Evolutionary conservation across 805 yeast species (phyloP).

Genomic region (Yarrowia yakushimensis): DNA sequence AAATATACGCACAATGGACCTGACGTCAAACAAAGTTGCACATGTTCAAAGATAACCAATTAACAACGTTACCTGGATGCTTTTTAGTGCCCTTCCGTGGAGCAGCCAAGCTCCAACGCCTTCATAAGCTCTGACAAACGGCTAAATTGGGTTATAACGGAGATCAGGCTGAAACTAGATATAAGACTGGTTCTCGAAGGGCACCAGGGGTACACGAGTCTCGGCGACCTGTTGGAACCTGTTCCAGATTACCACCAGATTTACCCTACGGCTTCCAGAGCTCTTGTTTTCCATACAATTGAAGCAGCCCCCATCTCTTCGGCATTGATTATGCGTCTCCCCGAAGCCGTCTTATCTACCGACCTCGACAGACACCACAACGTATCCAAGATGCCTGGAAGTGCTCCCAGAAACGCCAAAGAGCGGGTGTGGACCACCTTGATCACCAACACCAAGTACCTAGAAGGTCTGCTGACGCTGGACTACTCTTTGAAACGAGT

Average conservation of each 20-base stretch:
- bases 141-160: background rate
- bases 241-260: background rate
- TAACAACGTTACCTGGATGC: background rate
- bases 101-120: background rate
- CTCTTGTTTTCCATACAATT: background rate
- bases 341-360: background rate
- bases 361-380: background rate
- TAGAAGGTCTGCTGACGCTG: slow-evolving; percentile 51
- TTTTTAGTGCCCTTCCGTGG: background rate
- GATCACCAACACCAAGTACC: slow-evolving; percentile 50
- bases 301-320: background rate
- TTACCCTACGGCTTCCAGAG: background rate
- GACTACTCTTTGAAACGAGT: slow-evolving; percentile 46
- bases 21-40: background rate
- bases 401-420: background rate
- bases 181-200: background rate
- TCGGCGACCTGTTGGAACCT: background rate
- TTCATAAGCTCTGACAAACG: background rate
- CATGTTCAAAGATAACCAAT: background rate
- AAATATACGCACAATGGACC: background rate
- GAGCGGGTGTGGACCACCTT: slow-evolving; percentile 51
- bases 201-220: background rate
- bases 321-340: background rate
- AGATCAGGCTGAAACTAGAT: background rate
- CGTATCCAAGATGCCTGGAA: background rate